Conservation (phyloP, 2,329 filamentous ascomycete species). For the Trichoderma lentiforme region DNA sequence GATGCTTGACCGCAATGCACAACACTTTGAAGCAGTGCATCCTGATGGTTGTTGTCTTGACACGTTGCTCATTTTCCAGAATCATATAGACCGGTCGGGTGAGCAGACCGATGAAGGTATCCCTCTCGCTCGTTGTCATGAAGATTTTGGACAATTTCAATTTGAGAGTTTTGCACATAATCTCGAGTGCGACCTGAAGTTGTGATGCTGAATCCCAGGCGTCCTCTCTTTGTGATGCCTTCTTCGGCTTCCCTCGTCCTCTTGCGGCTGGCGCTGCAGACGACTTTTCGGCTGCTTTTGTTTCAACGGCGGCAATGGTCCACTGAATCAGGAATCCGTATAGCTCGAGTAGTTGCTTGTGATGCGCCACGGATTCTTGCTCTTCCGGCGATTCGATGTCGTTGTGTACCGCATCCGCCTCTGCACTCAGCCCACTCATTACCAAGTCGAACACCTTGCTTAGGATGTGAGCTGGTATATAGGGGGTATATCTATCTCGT, state of each 20-base stretch:
- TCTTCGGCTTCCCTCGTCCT: slow-evolving; percentile 73
- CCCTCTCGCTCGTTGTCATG: slow-evolving; percentile 90
- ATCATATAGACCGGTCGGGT: slow-evolving; percentile 92
- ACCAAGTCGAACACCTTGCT: slow-evolving; percentile 92
- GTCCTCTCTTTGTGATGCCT: slow-evolving; percentile 66
- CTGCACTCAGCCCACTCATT: slow-evolving; percentile 78
- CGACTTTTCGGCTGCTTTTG: slow-evolving; percentile 87
- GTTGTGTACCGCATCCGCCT: slow-evolving; percentile 79
- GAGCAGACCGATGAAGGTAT: slow-evolving; percentile 89
- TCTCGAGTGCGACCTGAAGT: slow-evolving; percentile 81
- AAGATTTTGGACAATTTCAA: slow-evolving; percentile 91
- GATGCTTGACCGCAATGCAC: slow-evolving; percentile 94
- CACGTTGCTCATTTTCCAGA: slow-evolving; percentile 87
- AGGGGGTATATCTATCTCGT: slow-evolving; percentile 71
- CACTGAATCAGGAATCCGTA: slow-evolving; percentile 94
- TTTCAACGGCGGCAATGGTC: slow-evolving; percentile 91
- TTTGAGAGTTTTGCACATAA: slow-evolving; percentile 94
- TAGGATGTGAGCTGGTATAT: slow-evolving; percentile 75
- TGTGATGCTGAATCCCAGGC: slow-evolving; percentile 87
- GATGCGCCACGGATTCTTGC: slow-evolving; percentile 78
- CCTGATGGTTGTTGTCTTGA: slow-evolving; percentile 82
- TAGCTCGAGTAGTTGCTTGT: slow-evolving; percentile 89
- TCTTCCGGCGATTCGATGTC: slow-evolving; percentile 85
- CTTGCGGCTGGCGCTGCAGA: slow-evolving; percentile 63
- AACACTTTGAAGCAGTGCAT: slow-evolving; percentile 98